Conservation (phyloP, 176 grass and related monocot genomes). For the Aegilops umbellulata region DNA sequence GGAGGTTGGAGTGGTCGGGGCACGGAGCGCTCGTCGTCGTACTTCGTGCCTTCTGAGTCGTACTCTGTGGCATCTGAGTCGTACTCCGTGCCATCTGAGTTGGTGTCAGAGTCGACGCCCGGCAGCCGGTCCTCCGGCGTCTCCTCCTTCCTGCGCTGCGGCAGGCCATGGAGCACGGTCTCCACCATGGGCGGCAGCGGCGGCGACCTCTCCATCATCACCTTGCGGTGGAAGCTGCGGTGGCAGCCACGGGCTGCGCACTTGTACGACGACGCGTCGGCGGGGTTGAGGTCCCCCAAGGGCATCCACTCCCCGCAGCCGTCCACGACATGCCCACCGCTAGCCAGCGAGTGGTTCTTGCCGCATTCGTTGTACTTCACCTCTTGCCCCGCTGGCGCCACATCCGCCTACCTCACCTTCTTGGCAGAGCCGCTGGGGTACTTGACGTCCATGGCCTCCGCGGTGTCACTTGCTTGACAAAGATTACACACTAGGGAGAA, state of each 20-base stretch:
- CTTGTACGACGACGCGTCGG: background rate
- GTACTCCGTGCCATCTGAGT: conserved; percentile 43
- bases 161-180: background rate
- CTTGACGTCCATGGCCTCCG: no score
- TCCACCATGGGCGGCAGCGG: background rate
- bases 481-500: no score
- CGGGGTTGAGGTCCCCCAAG: no score
- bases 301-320: no score
- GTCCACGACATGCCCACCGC: no score
- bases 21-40: conserved; percentile 48
- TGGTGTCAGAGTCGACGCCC: conserved; percentile 38
- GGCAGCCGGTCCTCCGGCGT: conserved; percentile 30
- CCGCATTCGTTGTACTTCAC: no score
- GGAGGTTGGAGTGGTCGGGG: conserved; percentile 29
- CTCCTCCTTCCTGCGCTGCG: conserved; percentile 19
- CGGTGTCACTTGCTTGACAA: no score
- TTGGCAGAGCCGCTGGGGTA: no score
- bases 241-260: conserved; percentile 89
- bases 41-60: conserved; percentile 38
- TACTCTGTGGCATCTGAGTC: conserved; percentile 40
- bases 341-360: no score
- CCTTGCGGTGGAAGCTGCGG: conserved; percentile 72
- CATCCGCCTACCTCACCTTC: no score
- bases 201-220: no score
- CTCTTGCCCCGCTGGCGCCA: no score